Evolutionary conservation across 169 alveolate species (phyloP), one percentile per base, ranked within the genome.

Genomic region (Plasmodium ovale): DNA sequence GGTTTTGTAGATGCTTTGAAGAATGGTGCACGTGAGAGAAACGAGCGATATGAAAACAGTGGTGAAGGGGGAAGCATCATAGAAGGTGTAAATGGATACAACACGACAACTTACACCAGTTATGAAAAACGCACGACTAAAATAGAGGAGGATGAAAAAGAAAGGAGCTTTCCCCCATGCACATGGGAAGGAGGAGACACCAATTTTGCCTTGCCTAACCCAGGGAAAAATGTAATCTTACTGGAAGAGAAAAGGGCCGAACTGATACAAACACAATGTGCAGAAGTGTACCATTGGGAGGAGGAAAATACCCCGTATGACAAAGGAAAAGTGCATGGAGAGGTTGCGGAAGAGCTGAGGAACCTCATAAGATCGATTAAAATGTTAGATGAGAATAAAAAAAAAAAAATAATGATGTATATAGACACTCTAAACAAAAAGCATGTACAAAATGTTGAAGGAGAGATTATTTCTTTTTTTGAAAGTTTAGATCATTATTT

Each of bases 401-500:
- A 67, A 39, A 47, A 68, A 12, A 53, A 64, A 23, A 82, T 82
- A 21, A 69, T 82, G 16, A 64, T 31, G 0, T 82, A 82, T 29
- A 82, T 82, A 21, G 31, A 82, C 10, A 82, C 90, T 19, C 54
- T 82, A 21, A 21, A 82, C 51, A 82, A 82, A 67, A 68, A 82
- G 33, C 59, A 82, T 49, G 7, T 54, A 35, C 12, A 67, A 65
- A 54, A 68, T 33, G 25, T 82, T 37, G 64, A 82, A 49, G 44
- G 37, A 54, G 44, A 82, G 1, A 67, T 82, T 3, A 56, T 65
- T n/a, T 19, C 59, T 2, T 82, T 82, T 42, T 82, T 82, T 68
- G 85, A 82, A 82, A 82, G 67, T 39, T 29, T 82, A 6, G 90
- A 82, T 56, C 44, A 56, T 12, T 82, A 82, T 39, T 37, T 82